Conservation (phyloP, 352 stramenopile species). For the Phytophthora vignae region DNA sequence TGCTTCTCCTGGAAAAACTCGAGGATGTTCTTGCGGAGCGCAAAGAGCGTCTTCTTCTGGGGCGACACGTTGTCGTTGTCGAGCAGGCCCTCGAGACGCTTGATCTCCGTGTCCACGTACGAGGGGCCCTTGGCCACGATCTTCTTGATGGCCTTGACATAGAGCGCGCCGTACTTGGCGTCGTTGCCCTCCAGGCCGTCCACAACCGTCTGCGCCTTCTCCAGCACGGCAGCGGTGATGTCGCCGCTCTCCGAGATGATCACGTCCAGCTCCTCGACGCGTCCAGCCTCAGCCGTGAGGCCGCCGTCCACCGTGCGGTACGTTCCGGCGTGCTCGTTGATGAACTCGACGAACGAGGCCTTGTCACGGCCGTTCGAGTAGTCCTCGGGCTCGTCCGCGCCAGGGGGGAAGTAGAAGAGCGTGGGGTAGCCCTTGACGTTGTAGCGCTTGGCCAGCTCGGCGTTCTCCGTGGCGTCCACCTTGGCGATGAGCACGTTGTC, state of each 20-base stretch:
- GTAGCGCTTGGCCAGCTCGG: conserved; percentile 73
- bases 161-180: conserved; percentile 84
- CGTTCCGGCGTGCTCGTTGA: conserved; percentile 92
- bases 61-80: conserved; percentile 83
- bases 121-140: conserved; percentile 85
- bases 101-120: conserved; percentile 89
- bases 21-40: conserved; percentile 92
- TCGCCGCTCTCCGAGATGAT: conserved; percentile 81
- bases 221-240: conserved; percentile 71
- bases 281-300: conserved; percentile 78
- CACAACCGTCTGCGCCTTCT: conserved; percentile 77
- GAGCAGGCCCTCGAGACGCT: conserved; percentile 80
- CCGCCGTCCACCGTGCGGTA: conserved; percentile 79
- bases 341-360: conserved; percentile 87
- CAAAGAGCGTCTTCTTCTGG: conserved; percentile 92
- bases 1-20: conserved; percentile 65
- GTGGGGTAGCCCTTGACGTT: conserved; percentile 92
- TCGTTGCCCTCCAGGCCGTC: conserved; percentile 72
- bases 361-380: conserved; percentile 89
- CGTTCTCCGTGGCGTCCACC: conserved; percentile 79
- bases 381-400: conserved; percentile 82
- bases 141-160: conserved; percentile 93
- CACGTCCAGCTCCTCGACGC: conserved; percentile 84
- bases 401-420: conserved; percentile 92
- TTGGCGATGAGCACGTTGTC: conserved; percentile 87